These are phyloP conservation scores for Agaricales sp. DNA, from an alignment of 1,284 basidiomycete species.

Conservation along the genomic window DNA sequence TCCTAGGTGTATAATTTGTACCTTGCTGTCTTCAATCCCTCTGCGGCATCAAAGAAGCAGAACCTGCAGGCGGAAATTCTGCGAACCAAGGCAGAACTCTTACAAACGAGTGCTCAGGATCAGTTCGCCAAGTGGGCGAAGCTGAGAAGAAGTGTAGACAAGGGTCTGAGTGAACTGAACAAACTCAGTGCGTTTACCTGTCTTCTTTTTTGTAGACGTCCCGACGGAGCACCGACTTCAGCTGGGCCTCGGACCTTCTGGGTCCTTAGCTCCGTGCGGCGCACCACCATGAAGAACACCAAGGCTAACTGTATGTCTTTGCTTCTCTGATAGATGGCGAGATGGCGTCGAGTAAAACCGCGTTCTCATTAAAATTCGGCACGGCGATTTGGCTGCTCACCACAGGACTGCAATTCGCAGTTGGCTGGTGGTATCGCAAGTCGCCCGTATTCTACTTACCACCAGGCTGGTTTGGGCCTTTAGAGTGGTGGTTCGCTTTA, in stretches of 20 bases:
- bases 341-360: slow-evolving; percentile 50
- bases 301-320: not conserved
- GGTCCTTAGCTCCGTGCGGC: not conserved
- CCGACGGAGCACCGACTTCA: not conserved
- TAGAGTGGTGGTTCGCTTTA: slow-evolving; percentile 74
- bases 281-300: slow-evolving; percentile 1
- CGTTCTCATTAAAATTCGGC: slow-evolving; percentile 71
- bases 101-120: slow-evolving; percentile 90
- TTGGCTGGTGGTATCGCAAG: slow-evolving; percentile 85
- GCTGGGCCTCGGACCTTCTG: not conserved
- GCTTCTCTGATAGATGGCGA: slow-evolving; percentile 46
- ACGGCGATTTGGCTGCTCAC: slow-evolving; percentile 72
- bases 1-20: slow-evolving; percentile 55
- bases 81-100: slow-evolving; percentile 74
- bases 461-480: slow-evolving; percentile 75
- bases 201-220: slow-evolving; percentile 5
- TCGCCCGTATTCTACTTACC: slow-evolving; percentile 89
- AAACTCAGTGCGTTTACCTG: slow-evolving; percentile 66
- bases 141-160: slow-evolving; percentile 84
- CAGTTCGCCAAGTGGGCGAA: slow-evolving; percentile 99
- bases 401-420: slow-evolving; percentile 70
- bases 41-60: slow-evolving; percentile 45
- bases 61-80: slow-evolving; percentile 72
- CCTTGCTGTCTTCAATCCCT: slow-evolving; percentile 51
- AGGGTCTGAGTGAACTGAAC: slow-evolving; percentile 89